Evolutionary conservation across 2,329 filamentous ascomycete genomes (phyloP), one percentile per base, ranked within the genome.

Genomic region (Bipolaris bicolor): DNA sequence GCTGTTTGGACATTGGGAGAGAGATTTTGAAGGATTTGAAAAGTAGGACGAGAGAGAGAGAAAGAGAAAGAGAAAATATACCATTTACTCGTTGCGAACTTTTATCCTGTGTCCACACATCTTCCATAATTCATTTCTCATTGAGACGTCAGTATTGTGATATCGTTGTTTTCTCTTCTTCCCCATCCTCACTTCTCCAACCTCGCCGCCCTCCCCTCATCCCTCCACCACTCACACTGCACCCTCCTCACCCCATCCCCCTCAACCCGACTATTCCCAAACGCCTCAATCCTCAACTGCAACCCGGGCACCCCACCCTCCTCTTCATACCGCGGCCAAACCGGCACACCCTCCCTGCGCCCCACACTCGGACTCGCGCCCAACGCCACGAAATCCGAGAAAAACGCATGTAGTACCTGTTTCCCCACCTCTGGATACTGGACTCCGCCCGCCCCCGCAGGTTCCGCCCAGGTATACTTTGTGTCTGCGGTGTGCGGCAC

Each of bases 401-500:
- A 81, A 43, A 71, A 76, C 7, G 66, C 69, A 48, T 72, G 71
- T 66, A 81, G 77, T 11, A 77, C 55, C 15, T 57, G 29, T 40
- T 69, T 68, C 4, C 76, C 75, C 5, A 81, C 68, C 1, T 77
- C 66, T 1, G 64, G 66, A 52, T 78, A 80, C 80, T 72, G 67
- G 0, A 67, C 61, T 6, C 67, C 68, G 1, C 60, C 56, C 68
- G 75, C 74, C 50, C 88, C 76, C 37, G 84, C 63, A 0, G 83
- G 86, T 58, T 82, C 82, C 26, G 78, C 79, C 66, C 66, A 70
- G 0, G n/a, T 78, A 78, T 22, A 84, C 80, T 52, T 84, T 49
- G 63, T 65, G 22, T 71, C 67, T 0, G 66, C 57, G 0, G 67
- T 68, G 10, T 71, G 68, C 2, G 68, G 65, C 10, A 70, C 66